Base-by-base conservation (phyloP, 2,329 filamentous ascomycete genomes). In the Cryphonectria nitschkei region DNA sequence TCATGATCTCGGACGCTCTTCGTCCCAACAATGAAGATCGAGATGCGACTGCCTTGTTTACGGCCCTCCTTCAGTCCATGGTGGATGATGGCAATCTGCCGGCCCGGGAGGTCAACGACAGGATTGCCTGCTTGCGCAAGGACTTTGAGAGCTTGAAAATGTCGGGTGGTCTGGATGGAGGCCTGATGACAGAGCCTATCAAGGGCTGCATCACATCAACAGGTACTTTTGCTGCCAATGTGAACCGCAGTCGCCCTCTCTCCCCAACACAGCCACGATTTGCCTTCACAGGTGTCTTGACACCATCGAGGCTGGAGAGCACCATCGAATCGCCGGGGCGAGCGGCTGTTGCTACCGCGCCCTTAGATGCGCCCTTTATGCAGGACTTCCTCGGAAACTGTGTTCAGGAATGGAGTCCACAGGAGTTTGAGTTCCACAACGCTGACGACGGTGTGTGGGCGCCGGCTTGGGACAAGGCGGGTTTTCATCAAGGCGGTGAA, bases 61-160 rank as follows among this genome's bases (percentile, higher is more conserved):
- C 70, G 22, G 72, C 70, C 2, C 72, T 77, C 5, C 71, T 77
- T 7, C 75, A 75, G 63, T 75, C 75, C 54, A 77, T 77, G 76
- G 73, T 73, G 39, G 76, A 77, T 29, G 76, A 77, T 54, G 76
- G 76, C 13, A 77, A 77, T 62, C 69, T 77, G 13, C 76, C 76
- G 1, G 76, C 76, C 14, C 73, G 68, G n/a, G 76, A 77, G 61
- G 73, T 77, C 32, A 73, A 68, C 67, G 74, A 75, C 26, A 72
- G 74, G 22, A 74, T 77, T 8, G 70, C 56, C 14, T 56, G 54
- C 5, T 67, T 76, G 43, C 69, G 70, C 50, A 60, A 46, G 14
- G 73, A 76, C 14, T 71, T 76, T 26, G 74, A 73, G 9, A 61
- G 13, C 61, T 43, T 69, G 29, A 68, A 43, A 19, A 34, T 19